Base-by-base conservation (phyloP, 441 rosid genomes). In the Omphalea diandra region DNA sequence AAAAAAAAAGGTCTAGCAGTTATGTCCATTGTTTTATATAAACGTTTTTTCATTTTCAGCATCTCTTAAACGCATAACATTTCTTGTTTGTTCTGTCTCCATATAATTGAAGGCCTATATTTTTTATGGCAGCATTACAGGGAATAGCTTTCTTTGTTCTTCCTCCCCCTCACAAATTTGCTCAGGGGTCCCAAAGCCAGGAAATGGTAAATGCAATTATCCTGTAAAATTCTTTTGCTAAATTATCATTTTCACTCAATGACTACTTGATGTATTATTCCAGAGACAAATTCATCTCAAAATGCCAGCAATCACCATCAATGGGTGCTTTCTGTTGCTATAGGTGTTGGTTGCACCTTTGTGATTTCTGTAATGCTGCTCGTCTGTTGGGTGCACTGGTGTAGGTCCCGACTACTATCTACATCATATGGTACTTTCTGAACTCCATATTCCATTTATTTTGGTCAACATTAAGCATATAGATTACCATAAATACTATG, bases 311-410 rank as follows among this genome's bases (percentile, higher is more conserved):
- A 73, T 74, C 91, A 77, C 75, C 86, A 71, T 74, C 81, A 80
- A 36, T 81, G 90, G 90, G 85, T 85, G 78, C 73, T 90, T 47
- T 86, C 93, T 35, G 76, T 88, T 78, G 87, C 86, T 61, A 67
- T 89, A 14, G 90, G 89, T 67, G 78, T 90, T 71, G 77, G 87
- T 77, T 87, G 84, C 53, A 76, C 91, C n/a, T 94, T 91, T 46
- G 86, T 90, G 46, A 69, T 87, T 74, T 88, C 83, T 33, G 77
- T 91, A 69, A 73, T 85, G 84, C 53, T 94, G 74, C 85, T 90
- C 69, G 77, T 82, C 78, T 87, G 87, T 75, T 88, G 90, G 89
- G 86, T 87, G 80, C 89, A 80, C 71, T 91, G 97, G 95, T 87
- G 84, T 76, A 82, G 90, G 79, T 87, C 97, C 54, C 88, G 83